Evolutionary conservation across 2,329 filamentous ascomycete genomes (phyloP).

Genomic region (Aureobasidium melanogenum): DNA sequence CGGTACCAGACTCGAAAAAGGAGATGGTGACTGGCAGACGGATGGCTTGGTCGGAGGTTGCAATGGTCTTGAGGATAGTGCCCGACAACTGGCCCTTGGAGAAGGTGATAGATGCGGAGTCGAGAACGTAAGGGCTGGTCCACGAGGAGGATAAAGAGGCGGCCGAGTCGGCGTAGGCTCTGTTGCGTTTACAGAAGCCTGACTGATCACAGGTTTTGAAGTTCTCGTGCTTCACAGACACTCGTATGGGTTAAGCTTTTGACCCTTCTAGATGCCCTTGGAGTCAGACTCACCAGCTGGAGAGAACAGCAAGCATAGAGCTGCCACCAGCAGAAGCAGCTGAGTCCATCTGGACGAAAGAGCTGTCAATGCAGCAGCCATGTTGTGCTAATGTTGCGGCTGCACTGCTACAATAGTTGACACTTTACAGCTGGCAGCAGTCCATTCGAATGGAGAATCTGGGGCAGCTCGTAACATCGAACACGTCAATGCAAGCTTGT

Average conservation of each 20-base stretch:
- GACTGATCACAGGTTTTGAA: slow-evolving; percentile 97
- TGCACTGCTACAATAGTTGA: background rate
- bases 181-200: slow-evolving; percentile 94
- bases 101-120: slow-evolving; percentile 63
- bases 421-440: background rate
- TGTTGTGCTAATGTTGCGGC: background rate
- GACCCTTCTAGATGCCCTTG: too few relatives aligned
- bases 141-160: slow-evolving; percentile 54
- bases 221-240: slow-evolving; percentile 84
- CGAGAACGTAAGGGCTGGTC: slow-evolving; percentile 72
- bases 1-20: slow-evolving; percentile 82
- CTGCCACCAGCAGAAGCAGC: slow-evolving; percentile 50
- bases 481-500: background rate
- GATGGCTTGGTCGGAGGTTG: slow-evolving; percentile 57
- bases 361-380: slow-evolving; percentile 15
- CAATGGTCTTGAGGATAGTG: slow-evolving; percentile 70
- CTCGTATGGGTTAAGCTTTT: slow-evolving; percentile 26
- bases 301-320: slow-evolving; percentile 52
- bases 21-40: slow-evolving; percentile 75
- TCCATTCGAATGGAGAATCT: background rate
- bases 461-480: background rate
- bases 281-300: slow-evolving; percentile 50
- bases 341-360: slow-evolving; percentile 56
- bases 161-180: slow-evolving; percentile 75
- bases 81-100: slow-evolving; percentile 73